phyloP scores from a whole-genome alignment of 306 rosid genomes.

The Fragaria ananassa region DNA sequence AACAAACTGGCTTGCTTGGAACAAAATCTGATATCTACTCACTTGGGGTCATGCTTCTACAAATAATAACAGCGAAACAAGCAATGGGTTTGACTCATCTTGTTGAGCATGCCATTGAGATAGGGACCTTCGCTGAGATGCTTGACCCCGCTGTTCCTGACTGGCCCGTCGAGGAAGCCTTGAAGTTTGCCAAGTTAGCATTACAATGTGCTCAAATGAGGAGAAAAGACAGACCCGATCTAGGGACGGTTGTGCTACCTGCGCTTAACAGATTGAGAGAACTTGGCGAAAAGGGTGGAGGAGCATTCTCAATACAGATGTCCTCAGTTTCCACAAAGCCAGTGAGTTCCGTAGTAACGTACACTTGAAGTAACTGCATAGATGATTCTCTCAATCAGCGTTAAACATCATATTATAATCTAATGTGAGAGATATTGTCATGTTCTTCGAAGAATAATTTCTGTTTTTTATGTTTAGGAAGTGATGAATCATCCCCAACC shows the following conservation, averaged over 20 bases:
- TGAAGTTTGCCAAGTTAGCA: conserved; percentile 54
- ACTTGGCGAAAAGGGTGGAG: neutral
- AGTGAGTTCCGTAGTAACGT: neutral
- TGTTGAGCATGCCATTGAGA: conserved; percentile 56
- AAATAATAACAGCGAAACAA: conserved; percentile 58
- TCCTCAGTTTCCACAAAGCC: neutral
- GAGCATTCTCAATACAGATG: neutral
- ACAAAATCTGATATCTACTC: conserved; percentile 75
- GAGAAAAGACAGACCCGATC: neutral
- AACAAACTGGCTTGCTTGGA: conserved; percentile 80
- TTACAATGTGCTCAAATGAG: conserved; percentile 63
- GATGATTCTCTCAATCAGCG: neutral
- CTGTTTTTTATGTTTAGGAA: neutral
- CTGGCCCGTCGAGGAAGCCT: conserved; percentile 40
- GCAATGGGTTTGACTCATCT: conserved; percentile 78
- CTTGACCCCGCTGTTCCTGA: conserved; percentile 56
- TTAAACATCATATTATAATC: neutral
- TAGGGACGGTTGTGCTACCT: neutral
- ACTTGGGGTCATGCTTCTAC: conserved; percentile 71
- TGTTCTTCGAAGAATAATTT: neutral
- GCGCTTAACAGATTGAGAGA: conserved; percentile 8
- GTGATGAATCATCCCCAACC: neutral
- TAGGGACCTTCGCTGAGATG: conserved; percentile 52
- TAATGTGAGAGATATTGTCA: neutral
- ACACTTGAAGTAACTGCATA: neutral